Base-by-base conservation (phyloP, 192 early-diverging fungal species). In the Obelidium mucronatum region DNA sequence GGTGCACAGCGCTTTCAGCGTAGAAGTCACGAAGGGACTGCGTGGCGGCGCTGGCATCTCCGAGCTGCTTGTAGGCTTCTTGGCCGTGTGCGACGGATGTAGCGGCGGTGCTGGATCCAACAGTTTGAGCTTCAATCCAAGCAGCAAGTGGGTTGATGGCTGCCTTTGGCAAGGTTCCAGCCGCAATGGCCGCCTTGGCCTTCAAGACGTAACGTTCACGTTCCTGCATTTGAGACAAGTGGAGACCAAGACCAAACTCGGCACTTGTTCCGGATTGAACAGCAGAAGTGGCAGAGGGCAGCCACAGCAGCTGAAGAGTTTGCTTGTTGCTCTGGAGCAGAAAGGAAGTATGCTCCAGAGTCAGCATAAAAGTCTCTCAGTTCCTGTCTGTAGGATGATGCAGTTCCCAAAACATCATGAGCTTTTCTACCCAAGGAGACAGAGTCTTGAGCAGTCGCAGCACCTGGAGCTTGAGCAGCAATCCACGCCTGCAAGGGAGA, bases 201-300 rank as follows among this genome's bases (percentile, higher is more conserved):
- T 79, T 81, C 39, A 89, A 84, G 22, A 81, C 87, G 55, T 95
- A 88, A 37, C 87, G 89, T 30, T 83, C 76, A 67, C 94, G 94
- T 67, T 86, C 79, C 78, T 90, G 91, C 63, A 90, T 81, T 68
- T 88, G 87, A 31, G 88, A 86, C 3, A 94, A 74, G 37, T 94
- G 84, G 58, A 88, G 84, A 53, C 95, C 95, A 76, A 94, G 94
- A 35, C 94, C 95, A 83, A 91, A 96, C 84, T 97, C 94, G 58
- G 94, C 93, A 66, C 84, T 92, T n/a, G 89, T 83, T 68, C 84
- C 78, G 15, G 74, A 78, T 30, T 76, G 53, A 6, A 44, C 40
- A 8, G 30, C 33, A 17, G 8, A 17, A n/a, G 83, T 82, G 59
- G 63, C 30, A 5, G 77, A 68, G 19, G n/a, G 69, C 54, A 19